These are phyloP conservation scores for Carnegiea gigantea DNA, from an alignment of 179 eudicot genomes.

Conservation along the genomic window DNA sequence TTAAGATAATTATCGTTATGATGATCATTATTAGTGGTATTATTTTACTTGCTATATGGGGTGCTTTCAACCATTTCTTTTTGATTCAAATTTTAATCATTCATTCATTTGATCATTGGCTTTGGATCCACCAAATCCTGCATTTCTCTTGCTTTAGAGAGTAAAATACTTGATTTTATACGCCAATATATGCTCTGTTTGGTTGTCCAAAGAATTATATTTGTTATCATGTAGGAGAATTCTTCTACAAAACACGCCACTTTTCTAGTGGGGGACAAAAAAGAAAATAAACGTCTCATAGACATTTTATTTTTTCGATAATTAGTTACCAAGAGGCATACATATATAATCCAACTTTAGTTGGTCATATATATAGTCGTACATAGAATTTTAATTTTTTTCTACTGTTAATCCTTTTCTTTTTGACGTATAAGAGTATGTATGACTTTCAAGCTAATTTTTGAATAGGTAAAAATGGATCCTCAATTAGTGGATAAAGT, in stretches of 20 bases:
- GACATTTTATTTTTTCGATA: neutral
- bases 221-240: neutral
- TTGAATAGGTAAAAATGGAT: neutral
- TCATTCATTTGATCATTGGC: constrained; percentile 29
- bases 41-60: constrained; percentile 21
- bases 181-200: neutral
- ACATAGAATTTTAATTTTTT: no score
- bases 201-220: neutral
- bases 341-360: no score
- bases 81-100: constrained; percentile 29
- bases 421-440: no score
- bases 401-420: no score
- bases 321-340: no score
- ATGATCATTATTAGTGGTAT: constrained; percentile 11
- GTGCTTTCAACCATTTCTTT: constrained; percentile 35
- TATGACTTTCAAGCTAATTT: neutral
- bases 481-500: neutral
- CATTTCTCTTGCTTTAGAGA: constrained; percentile 2
- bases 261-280: neutral
- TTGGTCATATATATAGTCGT: no score
- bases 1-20: neutral
- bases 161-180: constrained; percentile 12
- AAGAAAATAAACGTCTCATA: neutral
- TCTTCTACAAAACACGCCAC: neutral
- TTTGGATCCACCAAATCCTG: constrained; percentile 39